phyloP scores from a whole-genome alignment of 768 basidiomycete genomes.

The Russula brevipes region DNA sequence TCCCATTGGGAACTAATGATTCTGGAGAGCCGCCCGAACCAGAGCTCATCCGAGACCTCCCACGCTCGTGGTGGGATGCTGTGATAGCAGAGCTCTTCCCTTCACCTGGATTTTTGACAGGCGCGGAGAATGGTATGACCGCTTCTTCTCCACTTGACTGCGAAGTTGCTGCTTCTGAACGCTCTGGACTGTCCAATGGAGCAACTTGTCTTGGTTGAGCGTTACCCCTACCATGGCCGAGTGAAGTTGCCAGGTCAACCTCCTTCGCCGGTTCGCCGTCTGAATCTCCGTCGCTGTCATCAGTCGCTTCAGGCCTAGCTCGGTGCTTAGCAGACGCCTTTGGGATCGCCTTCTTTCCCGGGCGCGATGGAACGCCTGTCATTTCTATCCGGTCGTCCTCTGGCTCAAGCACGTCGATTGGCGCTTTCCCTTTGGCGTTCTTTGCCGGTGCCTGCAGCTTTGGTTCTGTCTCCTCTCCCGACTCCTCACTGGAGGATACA shows the following conservation, averaged over 20 bases:
- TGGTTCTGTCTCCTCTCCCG: not conserved
- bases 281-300: conserved; percentile 5
- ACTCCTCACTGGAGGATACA: conserved; percentile 7
- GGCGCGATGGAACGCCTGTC: not conserved
- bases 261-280: not conserved
- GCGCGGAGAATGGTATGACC: not conserved
- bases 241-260: conserved; percentile 20
- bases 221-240: conserved; percentile 13
- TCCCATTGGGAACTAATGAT: not conserved
- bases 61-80: not conserved
- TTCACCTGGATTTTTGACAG: not conserved
- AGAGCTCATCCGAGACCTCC: conserved; percentile 3
- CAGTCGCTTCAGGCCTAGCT: conserved; percentile 1
- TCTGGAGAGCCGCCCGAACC: conserved; percentile 2
- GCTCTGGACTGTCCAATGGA: not conserved
- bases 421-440: conserved; percentile 6
- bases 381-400: conserved; percentile 17
- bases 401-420: conserved; percentile 3
- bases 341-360: not conserved
- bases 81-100: not conserved
- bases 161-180: conserved; percentile 1
- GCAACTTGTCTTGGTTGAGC: not conserved
- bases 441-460: not conserved
- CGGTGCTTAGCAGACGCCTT: not conserved
- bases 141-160: conserved; percentile 1